Percentiles rank a stretch among this genome's conserved stretches.
These are phyloP conservation scores for Fusarium pininemorale DNA, from an alignment of 2,329 filamentous ascomycete species.

Conservation along the genomic window DNA sequence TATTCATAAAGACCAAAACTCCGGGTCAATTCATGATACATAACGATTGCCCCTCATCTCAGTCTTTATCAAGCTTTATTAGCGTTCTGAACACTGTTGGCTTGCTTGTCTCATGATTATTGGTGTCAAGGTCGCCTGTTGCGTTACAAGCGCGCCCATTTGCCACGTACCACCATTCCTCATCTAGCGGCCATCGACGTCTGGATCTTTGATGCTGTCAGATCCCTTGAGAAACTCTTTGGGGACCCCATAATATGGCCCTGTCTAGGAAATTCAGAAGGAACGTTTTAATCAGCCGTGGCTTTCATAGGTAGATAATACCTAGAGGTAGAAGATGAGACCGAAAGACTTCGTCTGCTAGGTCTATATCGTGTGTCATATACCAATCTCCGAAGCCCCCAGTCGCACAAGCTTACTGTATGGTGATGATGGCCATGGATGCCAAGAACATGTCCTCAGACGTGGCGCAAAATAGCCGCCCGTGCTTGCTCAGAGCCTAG, in stretches of 20 bases:
- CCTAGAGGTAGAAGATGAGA: not conserved
- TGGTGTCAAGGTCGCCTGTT: conserved; percentile 8
- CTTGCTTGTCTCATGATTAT: conserved; percentile 2
- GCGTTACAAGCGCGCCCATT: conserved; percentile 20
- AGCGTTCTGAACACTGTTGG: conserved; percentile 16
- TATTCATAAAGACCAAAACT: not conserved
- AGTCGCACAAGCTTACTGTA: not conserved
- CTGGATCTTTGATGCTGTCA: conserved; percentile 16
- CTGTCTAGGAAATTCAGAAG: not conserved
- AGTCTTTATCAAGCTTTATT: not conserved
- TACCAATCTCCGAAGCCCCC: not conserved
- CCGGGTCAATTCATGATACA: not conserved
- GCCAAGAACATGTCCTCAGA: conserved; percentile 1
- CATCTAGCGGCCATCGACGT: not conserved
- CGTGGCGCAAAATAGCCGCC: conserved; percentile 23
- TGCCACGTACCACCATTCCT: conserved; percentile 34
- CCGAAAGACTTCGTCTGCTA: not conserved
- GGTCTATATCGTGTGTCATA: not conserved
- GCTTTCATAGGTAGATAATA: not conserved
- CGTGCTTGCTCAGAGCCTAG: conserved; percentile 1
- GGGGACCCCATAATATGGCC: not conserved
- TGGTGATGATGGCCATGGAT: not conserved
- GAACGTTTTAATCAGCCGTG: not conserved
- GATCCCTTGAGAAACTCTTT: not conserved
- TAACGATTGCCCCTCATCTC: not conserved